A percentile compares a stretch with the other conserved stretches of the same genome.
These are phyloP conservation scores for Puccinia novopanici DNA, from an alignment of 1,284 basidiomycete genomes.

Conservation along the genomic window DNA sequence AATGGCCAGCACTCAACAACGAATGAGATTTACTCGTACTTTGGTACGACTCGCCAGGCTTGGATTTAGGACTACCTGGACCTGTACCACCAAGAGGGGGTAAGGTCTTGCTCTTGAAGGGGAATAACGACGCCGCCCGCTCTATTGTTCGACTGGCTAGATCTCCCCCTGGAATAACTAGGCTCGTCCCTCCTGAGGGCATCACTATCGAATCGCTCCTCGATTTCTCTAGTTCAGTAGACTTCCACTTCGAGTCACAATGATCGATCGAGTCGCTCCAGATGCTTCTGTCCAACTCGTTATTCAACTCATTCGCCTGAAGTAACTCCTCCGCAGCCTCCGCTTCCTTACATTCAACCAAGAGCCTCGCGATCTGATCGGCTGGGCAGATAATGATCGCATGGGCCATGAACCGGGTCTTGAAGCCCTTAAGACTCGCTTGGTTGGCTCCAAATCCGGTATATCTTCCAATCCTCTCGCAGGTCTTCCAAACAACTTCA, in stretches of 20 bases:
- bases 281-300: background rate
- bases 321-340: constrained; percentile 47
- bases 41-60: background rate
- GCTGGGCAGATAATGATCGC: constrained; percentile 84
- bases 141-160: constrained; percentile 42
- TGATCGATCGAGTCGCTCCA: background rate
- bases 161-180: constrained; percentile 9
- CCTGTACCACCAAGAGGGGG: background rate
- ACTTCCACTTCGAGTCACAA: background rate
- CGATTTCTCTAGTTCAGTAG: constrained; percentile 24
- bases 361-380: constrained; percentile 72
- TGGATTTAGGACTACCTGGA: background rate
- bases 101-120: constrained; percentile 33
- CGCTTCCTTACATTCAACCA: constrained; percentile 69
- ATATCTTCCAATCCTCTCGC: constrained; percentile 72
- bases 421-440: constrained; percentile 64
- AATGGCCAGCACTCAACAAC: background rate
- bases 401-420: constrained; percentile 73
- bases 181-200: background rate
- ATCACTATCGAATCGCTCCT: constrained; percentile 3
- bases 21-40: background rate
- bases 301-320: background rate
- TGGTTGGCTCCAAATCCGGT: constrained; percentile 60
- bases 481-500: constrained; percentile 81
- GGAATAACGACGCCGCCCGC: constrained; percentile 40